phyloP scores from a whole-genome alignment of 495 filamentous ascomycete genomes.

The Podospora tetraspora region DNA sequence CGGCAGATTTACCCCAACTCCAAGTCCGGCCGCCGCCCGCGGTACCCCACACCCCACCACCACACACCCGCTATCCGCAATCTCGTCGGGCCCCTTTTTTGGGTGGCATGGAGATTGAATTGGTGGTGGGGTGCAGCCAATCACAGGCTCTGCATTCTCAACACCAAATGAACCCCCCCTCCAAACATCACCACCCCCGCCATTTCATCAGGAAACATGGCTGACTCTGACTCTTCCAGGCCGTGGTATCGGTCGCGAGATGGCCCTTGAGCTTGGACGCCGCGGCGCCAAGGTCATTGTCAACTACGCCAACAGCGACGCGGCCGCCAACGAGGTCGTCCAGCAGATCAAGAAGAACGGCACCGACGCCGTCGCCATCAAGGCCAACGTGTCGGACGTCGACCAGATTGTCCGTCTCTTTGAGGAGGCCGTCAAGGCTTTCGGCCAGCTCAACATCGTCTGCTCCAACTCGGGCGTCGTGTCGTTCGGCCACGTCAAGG shows the following conservation, averaged over 20 bases:
- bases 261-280: conserved; percentile 70
- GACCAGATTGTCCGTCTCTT: conserved; percentile 49
- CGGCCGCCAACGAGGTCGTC: conserved; percentile 58
- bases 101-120: background rate
- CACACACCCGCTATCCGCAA: conserved; percentile 3
- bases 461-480: conserved; percentile 64
- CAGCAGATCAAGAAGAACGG: conserved; percentile 53
- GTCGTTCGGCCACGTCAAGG: conserved; percentile 57
- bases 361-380: conserved; percentile 57
- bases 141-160: background rate
- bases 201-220: background rate
- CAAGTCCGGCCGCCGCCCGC: conserved; percentile 29
- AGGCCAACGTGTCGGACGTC: conserved; percentile 72
- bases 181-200: background rate
- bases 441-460: conserved; percentile 65
- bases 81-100: conserved; percentile 7
- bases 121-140: background rate
- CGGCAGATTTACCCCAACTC: conserved; percentile 30
- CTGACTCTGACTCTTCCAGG: conserved; percentile 30
- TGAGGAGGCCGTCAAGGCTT: conserved; percentile 55
- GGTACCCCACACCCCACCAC: conserved; percentile 13
- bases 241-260: conserved; percentile 70
- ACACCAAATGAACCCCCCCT: background rate
- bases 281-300: conserved; percentile 71
- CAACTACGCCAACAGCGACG: conserved; percentile 65